phyloP scores from a whole-genome alignment of 345 rosid genomes.

The Salix suchowensis region DNA sequence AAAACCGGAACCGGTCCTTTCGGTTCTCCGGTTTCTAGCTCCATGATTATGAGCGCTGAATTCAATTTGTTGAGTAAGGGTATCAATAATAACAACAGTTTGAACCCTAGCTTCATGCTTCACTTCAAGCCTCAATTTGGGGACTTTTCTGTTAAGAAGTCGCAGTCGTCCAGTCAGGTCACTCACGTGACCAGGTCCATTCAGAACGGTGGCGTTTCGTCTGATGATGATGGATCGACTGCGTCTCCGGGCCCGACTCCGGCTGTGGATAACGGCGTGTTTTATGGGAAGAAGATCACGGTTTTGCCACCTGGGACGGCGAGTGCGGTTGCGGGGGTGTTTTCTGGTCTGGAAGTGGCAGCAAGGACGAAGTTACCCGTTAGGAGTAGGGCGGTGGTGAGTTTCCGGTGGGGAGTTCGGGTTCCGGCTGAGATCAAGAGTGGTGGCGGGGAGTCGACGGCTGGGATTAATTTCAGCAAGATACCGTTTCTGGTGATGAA shows the following conservation, averaged over 20 bases:
- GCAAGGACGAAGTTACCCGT: constrained; percentile 75
- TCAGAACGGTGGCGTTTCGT: constrained; percentile 27
- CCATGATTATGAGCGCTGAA: constrained; percentile 92
- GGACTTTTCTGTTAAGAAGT: constrained; percentile 80
- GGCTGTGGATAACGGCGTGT: constrained; percentile 13
- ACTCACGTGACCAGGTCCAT: constrained; percentile 14
- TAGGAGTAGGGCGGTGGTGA: constrained; percentile 55
- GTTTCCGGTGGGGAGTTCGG: constrained; percentile 90
- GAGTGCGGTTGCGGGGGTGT: constrained; percentile 35
- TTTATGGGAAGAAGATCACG: constrained; percentile 32
- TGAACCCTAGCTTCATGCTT: constrained; percentile 80
- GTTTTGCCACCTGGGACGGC: constrained; percentile 32
- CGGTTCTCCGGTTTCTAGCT: constrained; percentile 70
- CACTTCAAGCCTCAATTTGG: constrained; percentile 87
- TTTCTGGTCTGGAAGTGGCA: constrained; percentile 64
- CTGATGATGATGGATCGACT: constrained; percentile 49
- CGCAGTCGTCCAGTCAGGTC: constrained; percentile 52
- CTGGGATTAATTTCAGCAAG: constrained; percentile 49
- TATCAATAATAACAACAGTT: background rate
- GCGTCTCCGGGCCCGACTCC: constrained; percentile 30
- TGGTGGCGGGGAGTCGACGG: constrained; percentile 32
- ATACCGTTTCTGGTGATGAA: constrained; percentile 78
- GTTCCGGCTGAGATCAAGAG: constrained; percentile 58
- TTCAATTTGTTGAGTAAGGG: constrained; percentile 60
- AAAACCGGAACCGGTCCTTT: constrained; percentile 80